Percentiles rank a stretch among this genome's conserved stretches.
Evolutionary conservation across 2,329 filamentous ascomycete species (phyloP).

Genomic region (Aspergillus sojae): DNA sequence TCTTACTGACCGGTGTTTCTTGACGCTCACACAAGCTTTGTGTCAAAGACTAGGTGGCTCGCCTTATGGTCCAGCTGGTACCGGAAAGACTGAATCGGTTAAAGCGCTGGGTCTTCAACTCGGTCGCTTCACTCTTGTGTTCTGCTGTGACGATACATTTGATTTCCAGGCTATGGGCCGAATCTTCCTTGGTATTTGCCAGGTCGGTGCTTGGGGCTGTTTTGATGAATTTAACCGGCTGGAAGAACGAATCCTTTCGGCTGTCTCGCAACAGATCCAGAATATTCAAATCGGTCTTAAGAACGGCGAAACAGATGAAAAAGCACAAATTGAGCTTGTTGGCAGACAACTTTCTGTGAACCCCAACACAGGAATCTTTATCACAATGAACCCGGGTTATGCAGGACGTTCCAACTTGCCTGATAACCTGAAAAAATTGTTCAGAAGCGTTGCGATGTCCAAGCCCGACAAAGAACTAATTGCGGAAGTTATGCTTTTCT

Average conservation of each 20-base stretch:
- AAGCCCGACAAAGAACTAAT: conserved; percentile 99
- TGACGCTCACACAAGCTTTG: conserved; percentile 93
- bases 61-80: conserved; percentile 95
- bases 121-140: conserved; percentile 95
- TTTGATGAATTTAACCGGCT: conserved; percentile 99
- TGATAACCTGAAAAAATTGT: conserved; percentile 99
- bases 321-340: conserved; percentile 89
- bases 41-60: conserved; percentile 95
- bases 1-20: conserved; percentile 95
- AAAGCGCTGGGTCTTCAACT: conserved; percentile 96
- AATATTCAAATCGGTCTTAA: conserved; percentile 97
- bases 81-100: conserved; percentile 98
- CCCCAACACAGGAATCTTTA: conserved; percentile 95
- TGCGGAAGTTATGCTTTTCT: conserved; percentile 99
- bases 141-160: conserved; percentile 99
- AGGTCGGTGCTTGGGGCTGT: conserved; percentile 98
- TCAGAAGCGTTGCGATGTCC: conserved; percentile 99
- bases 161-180: conserved; percentile 99
- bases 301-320: conserved; percentile 77
- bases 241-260: conserved; percentile 95
- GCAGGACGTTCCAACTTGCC: conserved; percentile 96
- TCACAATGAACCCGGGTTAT: conserved; percentile 99
- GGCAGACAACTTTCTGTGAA: conserved; percentile 89
- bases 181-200: conserved; percentile 98
- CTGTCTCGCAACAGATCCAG: conserved; percentile 98